phyloP scores from a whole-genome alignment of 148 eudicot species.

The Rhododendron ovatum region DNA sequence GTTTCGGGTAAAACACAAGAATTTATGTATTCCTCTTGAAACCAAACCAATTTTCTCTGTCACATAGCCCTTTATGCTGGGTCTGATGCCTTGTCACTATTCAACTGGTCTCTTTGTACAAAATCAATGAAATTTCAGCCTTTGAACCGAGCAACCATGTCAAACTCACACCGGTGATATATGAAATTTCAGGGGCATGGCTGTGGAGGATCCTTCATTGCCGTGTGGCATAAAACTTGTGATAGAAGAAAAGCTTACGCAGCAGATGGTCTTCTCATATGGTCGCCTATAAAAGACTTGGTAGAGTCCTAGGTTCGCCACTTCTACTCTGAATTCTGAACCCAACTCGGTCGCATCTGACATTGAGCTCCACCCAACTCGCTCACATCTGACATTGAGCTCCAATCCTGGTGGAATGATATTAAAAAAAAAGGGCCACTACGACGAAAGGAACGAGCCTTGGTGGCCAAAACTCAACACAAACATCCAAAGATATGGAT shows the following conservation, averaged over 20 bases:
- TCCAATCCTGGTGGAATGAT: constrained; percentile 94
- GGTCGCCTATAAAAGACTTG: constrained; percentile 75
- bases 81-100: not conserved
- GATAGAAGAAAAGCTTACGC: constrained; percentile 98
- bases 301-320: constrained; percentile 69
- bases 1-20: not conserved
- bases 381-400: constrained; percentile 60
- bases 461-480: constrained; percentile 92
- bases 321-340: constrained; percentile 63
- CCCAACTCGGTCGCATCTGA: constrained; percentile 50
- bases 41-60: not conserved
- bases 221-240: constrained; percentile 68
- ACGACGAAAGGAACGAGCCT: constrained; percentile 64
- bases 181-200: constrained; percentile 78
- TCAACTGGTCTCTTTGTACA: not conserved
- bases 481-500: constrained; percentile 15
- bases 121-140: not conserved
- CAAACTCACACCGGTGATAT: not conserved
- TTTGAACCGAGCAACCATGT: not conserved
- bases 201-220: constrained; percentile 70
- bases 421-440: constrained; percentile 73
- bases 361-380: constrained; percentile 58
- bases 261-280: constrained; percentile 84
- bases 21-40: not conserved
- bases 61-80: not conserved